These are phyloP conservation scores for Pythium chondricola DNA, from an alignment of 352 stramenopile genomes.

Conservation along the genomic window DNA sequence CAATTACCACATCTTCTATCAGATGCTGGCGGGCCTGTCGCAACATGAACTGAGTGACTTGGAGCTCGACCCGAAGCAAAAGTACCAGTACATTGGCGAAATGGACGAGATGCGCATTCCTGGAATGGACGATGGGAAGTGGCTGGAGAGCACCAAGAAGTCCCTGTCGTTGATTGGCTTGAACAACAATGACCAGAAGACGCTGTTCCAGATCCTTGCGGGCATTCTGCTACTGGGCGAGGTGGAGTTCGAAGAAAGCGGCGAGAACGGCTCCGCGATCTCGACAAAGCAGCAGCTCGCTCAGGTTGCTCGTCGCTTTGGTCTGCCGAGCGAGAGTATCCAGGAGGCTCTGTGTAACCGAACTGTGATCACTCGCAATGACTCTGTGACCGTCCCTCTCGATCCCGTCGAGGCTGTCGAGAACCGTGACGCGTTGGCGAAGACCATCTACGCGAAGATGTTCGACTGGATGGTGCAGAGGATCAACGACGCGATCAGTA, in stretches of 20 bases:
- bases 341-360: conserved; percentile 90
- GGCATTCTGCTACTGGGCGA: conserved; percentile 96
- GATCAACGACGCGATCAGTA: conserved; percentile 82
- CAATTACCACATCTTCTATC: conserved; percentile 99
- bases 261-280: conserved; percentile 69
- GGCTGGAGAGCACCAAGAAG: conserved; percentile 70
- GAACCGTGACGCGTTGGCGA: conserved; percentile 94
- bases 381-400: conserved; percentile 79
- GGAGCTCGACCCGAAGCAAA: conserved; percentile 50
- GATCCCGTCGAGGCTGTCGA: conserved; percentile 88
- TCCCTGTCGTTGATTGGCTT: conserved; percentile 79
- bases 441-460: conserved; percentile 97
- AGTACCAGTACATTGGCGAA: conserved; percentile 71
- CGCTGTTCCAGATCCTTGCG: conserved; percentile 79
- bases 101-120: conserved; percentile 78
- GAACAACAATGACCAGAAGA: conserved; percentile 40
- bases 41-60: conserved; percentile 47
- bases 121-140: conserved; percentile 81
- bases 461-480: conserved; percentile 97
- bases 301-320: conserved; percentile 87
- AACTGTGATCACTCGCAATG: conserved; percentile 87
- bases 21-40: conserved; percentile 76
- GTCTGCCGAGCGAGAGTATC: conserved; percentile 81
- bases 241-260: conserved; percentile 84
- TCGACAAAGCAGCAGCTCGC: conserved; percentile 53